Evolutionary conservation across 2,329 filamentous ascomycete species (phyloP).

Genomic region (Diaporthe citri): DNA sequence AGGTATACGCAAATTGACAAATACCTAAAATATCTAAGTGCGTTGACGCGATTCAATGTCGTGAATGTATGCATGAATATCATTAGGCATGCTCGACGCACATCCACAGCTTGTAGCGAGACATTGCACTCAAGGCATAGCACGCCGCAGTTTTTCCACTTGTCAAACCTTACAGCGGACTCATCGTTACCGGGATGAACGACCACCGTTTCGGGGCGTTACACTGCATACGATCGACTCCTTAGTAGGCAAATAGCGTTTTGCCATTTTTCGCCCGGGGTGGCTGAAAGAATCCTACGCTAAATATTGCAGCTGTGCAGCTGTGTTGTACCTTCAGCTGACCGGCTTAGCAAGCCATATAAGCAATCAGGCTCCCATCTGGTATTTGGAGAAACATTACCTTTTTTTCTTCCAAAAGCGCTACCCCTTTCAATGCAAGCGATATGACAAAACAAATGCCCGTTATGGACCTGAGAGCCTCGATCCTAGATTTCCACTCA

Average conservation of each 20-base stretch:
- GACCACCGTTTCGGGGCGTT: neutral
- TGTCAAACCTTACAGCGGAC: neutral
- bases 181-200: neutral
- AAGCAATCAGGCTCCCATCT: conserved; percentile 14
- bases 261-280: neutral
- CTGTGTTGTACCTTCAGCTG: conserved; percentile 15
- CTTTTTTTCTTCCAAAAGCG: no score
- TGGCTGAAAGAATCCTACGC: conserved; percentile 27
- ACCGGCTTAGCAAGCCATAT: neutral
- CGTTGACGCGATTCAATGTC: neutral
- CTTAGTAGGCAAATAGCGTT: neutral
- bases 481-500: neutral
- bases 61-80: neutral
- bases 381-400: neutral
- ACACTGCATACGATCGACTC: neutral
- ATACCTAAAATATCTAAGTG: neutral
- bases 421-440: no score
- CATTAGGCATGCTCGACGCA: neutral
- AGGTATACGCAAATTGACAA: no score
- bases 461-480: neutral
- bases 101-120: neutral
- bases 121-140: neutral
- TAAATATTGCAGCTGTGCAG: conserved; percentile 12
- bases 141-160: neutral
- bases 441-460: neutral